Evolutionary conservation across 78 protist species (phyloP), one percentile per base, ranked within the genome.

Genomic region (Dictyostelium capitatum): DNA sequence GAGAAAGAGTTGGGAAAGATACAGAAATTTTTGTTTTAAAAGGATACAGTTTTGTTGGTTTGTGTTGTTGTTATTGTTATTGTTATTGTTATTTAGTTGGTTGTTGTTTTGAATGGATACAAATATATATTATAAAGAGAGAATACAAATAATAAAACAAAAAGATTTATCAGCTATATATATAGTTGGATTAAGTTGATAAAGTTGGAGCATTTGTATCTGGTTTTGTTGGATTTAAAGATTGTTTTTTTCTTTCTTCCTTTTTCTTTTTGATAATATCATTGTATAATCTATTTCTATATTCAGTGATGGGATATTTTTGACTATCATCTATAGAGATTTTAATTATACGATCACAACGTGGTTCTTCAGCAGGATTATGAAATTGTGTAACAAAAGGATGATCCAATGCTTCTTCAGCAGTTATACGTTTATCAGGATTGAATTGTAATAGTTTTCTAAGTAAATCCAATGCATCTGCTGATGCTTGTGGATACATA

Each of bases 381-480:
- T 97, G 98, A 97, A 99, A 98, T 79, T 79, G 92, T 6, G 97
- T 17, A 9, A 99, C 95, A 84, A 84, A 99, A 23, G 98, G 99
- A 77, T 99, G 99, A 28, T 54, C 69, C 32, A 99, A 74, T 0
- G 99, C 98, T n/a, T 98, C 95, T 46, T 95, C 98, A 1, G 99
- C 99, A 7, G 98, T 91, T 64, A 98, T 56, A 4, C 99, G 83
- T 94, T 96, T 93, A 62, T 90, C 59, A 32, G 99, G 99, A 83
- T 98, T 97, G 95, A 99, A 99, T 83, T 79, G 82, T 46, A 99
- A 95, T 32, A 98, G 89, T 41, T 90, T 82, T 54, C 53, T 6
- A 37, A 99, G 48, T 30, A 99, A 92, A 73, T 99, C 99, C 25
- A 98, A 46, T 12, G 99, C 99, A 20, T 98, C 99, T 0, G 97